These are phyloP conservation scores for Cichorium intybus DNA, from an alignment of 140 eudicot species.

Conservation along the genomic window DNA sequence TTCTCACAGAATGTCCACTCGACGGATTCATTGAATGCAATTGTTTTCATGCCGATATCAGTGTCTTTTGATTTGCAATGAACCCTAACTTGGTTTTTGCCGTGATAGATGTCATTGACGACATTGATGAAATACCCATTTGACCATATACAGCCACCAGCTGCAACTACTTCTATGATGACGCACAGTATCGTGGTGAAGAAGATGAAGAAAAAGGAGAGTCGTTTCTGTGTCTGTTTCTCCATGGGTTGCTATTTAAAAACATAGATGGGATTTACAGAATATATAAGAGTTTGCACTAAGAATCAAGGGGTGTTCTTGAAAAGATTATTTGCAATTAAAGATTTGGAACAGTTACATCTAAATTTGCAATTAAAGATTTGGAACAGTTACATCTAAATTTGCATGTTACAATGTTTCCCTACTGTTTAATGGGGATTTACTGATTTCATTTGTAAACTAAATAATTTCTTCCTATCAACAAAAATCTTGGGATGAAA, in stretches of 20 bases:
- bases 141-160: neutral
- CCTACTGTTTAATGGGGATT: too few species aligned
- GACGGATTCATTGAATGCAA: constrained; percentile 3
- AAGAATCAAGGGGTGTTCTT: neutral
- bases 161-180: neutral
- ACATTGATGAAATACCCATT: constrained; percentile 18
- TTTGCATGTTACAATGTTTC: neutral
- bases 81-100: neutral
- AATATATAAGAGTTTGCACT: neutral
- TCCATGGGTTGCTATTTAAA: neutral
- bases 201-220: constrained; percentile 14
- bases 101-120: constrained; percentile 1
- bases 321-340: constrained; percentile 4
- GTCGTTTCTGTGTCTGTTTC: neutral
- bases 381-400: neutral
- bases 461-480: neutral
- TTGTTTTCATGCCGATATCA: constrained; percentile 23
- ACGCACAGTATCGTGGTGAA: neutral
- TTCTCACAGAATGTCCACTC: constrained; percentile 34
- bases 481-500: neutral
- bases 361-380: constrained; percentile 2
- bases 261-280: neutral
- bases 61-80: constrained; percentile 28
- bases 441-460: neutral
- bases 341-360: neutral